Base-by-base conservation (phyloP, 352 stramenopile species). In the Phytophthora syringae region DNA sequence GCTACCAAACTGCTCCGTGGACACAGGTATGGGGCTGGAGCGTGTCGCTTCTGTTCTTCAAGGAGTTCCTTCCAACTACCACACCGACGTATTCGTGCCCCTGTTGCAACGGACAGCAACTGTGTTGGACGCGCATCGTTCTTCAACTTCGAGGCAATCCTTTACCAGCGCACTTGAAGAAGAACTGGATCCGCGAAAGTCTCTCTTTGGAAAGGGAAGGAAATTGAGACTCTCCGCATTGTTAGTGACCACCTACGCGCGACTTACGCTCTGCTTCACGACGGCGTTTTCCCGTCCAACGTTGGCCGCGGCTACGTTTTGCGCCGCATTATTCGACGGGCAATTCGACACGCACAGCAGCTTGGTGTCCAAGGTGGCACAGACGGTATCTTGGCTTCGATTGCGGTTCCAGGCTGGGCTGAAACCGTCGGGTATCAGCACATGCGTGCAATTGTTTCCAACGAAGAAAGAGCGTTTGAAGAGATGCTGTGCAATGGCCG, bases 21-120 rank as follows among this genome's bases (percentile, higher is more conserved):
- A 99, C 80, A 99, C 96, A 25, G 97, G 97, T 44, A 99, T 99
- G 97, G 97, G 96, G 40, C 97, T 99, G 39, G 96, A 99, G 73
- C 92, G 96, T 28, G 79, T 99, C 13, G 90, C 95, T 21, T 98
- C 88, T 22, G 98, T 99, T 70, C 78, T 99, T 30, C 96, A 99
- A 72, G 81, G 81, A 21, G 90, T 98, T 16, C 87, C 93, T 57
- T 98, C 88, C 51, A 98, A 99, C 72, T 99, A 99, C 77, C 95
- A 99, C 76, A 99, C 96, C 11, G 97, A 99, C 72, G 77, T 94
- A 24, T 99, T 99, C 69, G 87, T 94, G 37, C 94, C 96, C 21
- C 74, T 99, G n/a, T 83, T 97, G 47, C 36, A 70, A 28, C 47
- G 79, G 6, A 74, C 78, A 18, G 80, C 77, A 0, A 18, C 34